Conservation (phyloP, 2,329 filamentous ascomycete genomes). For the Nemania sp. region DNA sequence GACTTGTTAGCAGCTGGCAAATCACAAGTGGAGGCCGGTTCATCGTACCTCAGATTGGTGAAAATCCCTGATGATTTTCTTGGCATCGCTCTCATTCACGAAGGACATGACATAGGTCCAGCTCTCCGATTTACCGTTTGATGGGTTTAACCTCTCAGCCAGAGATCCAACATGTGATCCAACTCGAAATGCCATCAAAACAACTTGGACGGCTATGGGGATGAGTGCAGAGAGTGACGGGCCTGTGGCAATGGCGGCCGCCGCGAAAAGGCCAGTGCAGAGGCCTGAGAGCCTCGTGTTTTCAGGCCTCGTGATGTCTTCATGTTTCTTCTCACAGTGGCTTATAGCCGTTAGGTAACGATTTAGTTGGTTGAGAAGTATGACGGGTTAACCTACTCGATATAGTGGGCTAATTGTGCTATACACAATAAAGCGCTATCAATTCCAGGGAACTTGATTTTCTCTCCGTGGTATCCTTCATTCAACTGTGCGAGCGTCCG, state of each 20-base stretch:
- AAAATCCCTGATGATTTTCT: conserved; percentile 58
- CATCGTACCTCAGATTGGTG: conserved; percentile 55
- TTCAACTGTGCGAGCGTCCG: conserved; percentile 65
- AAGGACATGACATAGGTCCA: conserved; percentile 71
- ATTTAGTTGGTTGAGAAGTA: background rate
- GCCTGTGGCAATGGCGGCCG: conserved; percentile 66
- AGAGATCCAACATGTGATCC: conserved; percentile 59
- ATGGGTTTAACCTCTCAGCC: conserved; percentile 49
- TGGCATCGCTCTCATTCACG: conserved; percentile 54
- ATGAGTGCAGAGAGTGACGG: conserved; percentile 64
- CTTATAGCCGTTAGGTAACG: conserved; percentile 43
- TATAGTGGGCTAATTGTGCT: conserved; percentile 68
- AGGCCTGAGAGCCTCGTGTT: conserved; percentile 64
- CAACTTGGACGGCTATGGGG: conserved; percentile 63
- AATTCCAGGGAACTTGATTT: conserved; percentile 61
- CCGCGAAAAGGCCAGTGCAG: conserved; percentile 72
- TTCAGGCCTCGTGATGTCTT: conserved; percentile 53
- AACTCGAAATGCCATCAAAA: conserved; percentile 67
- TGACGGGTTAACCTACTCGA: conserved; percentile 57
- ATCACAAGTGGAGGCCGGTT: background rate
- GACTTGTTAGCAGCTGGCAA: conserved; percentile 7
- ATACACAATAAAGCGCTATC: conserved; percentile 68
- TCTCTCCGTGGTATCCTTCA: conserved; percentile 63
- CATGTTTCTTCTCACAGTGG: conserved; percentile 57
- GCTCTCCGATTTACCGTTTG: conserved; percentile 53